phyloP scores from a whole-genome alignment of 2,329 filamentous ascomycete genomes.

The Aureobasidium uvarum region DNA sequence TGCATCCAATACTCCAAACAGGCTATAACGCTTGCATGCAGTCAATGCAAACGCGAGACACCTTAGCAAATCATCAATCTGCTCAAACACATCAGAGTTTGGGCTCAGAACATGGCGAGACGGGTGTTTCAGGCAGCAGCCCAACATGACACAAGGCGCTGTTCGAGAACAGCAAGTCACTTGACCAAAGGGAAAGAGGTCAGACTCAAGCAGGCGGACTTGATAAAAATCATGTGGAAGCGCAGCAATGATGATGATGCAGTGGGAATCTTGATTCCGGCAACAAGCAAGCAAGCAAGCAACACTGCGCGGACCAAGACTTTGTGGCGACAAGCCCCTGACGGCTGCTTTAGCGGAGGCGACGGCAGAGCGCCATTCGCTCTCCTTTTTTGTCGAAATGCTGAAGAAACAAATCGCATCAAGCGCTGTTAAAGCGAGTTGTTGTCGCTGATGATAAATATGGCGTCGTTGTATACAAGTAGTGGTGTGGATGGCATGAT shows the following conservation, averaged over 20 bases:
- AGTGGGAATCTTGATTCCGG: slow-evolving; percentile 1
- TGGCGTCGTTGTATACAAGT: not conserved
- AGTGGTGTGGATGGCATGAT: slow-evolving; percentile 7
- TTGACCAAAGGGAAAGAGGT: not conserved
- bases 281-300: slow-evolving; percentile 25
- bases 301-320: slow-evolving; percentile 17
- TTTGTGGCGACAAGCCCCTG: slow-evolving; percentile 24
- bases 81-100: not conserved
- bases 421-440: not conserved
- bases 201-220: not conserved
- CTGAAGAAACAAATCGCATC: not conserved
- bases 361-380: slow-evolving; percentile 3
- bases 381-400: not conserved
- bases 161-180: not conserved
- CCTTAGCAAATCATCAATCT: not conserved
- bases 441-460: not conserved
- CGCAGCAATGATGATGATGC: slow-evolving; percentile 2
- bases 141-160: not conserved
- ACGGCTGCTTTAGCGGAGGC: slow-evolving; percentile 16
- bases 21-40: not conserved
- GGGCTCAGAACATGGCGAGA: not conserved
- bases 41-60: not conserved
- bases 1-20: not conserved
- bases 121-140: not conserved
- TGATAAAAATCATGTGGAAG: not conserved